Conservation (phyloP, 2,329 filamentous ascomycete genomes). For the Eurotiales sp. region DNA sequence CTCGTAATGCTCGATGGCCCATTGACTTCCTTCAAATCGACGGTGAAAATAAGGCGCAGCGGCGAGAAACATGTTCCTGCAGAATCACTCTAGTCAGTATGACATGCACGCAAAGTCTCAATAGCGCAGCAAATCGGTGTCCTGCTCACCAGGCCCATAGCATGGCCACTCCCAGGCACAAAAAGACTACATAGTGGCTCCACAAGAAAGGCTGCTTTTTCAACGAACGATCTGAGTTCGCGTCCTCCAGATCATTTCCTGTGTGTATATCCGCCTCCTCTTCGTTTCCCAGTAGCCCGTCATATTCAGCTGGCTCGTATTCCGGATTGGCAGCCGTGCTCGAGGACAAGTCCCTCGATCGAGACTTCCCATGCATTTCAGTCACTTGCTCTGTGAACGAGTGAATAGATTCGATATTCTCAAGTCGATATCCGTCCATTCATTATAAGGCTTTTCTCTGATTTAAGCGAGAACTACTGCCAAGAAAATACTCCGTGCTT, state of each 20-base stretch:
- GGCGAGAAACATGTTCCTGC: slow-evolving; percentile 96
- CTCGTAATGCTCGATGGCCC: slow-evolving; percentile 79
- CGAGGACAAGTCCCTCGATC: slow-evolving; percentile 13
- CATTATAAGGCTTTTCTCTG: background rate
- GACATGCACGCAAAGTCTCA: background rate
- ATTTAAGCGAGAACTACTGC: too few species aligned
- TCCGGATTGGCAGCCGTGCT: background rate
- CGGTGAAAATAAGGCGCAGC: slow-evolving; percentile 88
- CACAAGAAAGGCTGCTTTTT: slow-evolving; percentile 64
- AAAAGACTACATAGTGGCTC: slow-evolving; percentile 81
- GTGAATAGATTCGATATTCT: background rate
- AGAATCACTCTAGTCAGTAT: background rate
- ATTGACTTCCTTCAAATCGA: slow-evolving; percentile 68
- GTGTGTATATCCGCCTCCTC: slow-evolving; percentile 13
- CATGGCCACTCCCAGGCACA: slow-evolving; percentile 86
- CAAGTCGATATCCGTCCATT: background rate
- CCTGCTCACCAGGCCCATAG: slow-evolving; percentile 87
- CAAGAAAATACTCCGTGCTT: too few species aligned
- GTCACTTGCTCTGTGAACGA: background rate
- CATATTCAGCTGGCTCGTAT: slow-evolving; percentile 27
- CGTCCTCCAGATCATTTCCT: background rate
- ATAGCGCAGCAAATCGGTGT: too few species aligned
- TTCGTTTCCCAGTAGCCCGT: slow-evolving; percentile 8
- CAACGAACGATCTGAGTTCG: slow-evolving; percentile 3
- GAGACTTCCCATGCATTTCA: slow-evolving; percentile 2